Conservation (phyloP, 805 yeast species). For the Cyberlindnera bimundalis region DNA sequence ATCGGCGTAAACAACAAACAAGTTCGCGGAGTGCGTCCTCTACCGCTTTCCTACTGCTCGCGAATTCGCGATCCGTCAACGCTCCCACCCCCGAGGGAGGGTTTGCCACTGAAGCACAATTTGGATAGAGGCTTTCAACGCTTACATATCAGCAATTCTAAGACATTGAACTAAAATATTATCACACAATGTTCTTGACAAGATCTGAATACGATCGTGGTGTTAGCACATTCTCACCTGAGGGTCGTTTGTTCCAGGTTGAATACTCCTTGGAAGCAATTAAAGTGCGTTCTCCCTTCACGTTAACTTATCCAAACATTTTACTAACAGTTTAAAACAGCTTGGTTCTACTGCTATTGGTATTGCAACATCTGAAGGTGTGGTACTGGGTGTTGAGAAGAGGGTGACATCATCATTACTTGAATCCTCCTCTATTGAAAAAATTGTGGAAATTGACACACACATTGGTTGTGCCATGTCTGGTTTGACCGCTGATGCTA, state of each 20-base stretch:
- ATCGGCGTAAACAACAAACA: slow-evolving; percentile 5
- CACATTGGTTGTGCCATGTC: slow-evolving; percentile 99
- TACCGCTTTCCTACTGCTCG: background rate
- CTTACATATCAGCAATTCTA: too few species aligned
- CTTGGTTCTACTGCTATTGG: slow-evolving; percentile 98
- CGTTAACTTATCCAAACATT: background rate
- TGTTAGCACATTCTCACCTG: slow-evolving; percentile 97
- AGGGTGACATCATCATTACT: slow-evolving; percentile 89
- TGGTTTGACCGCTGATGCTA: slow-evolving; percentile 97
- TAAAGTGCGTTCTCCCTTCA: slow-evolving; percentile 45
- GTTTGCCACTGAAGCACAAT: background rate
- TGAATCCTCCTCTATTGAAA: slow-evolving; percentile 92
- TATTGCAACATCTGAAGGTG: slow-evolving; percentile 92
- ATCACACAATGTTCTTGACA: slow-evolving; percentile 83
- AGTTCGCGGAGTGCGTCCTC: slow-evolving; percentile 5
- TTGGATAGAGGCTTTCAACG: too few species aligned
- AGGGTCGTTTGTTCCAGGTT: slow-evolving; percentile 96
- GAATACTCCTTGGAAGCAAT: slow-evolving; percentile 97
- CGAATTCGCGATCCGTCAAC: slow-evolving; percentile 1
- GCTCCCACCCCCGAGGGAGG: background rate
- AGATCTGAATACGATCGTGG: slow-evolving; percentile 99
- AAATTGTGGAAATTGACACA: slow-evolving; percentile 88
- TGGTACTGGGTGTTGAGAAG: slow-evolving; percentile 93
- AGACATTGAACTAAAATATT: too few species aligned
- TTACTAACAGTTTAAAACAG: slow-evolving; percentile 14